Percentiles rank a stretch among this genome's conserved stretches.
Evolutionary conservation across 1,284 basidiomycete species (phyloP).

Genomic region (Melampsora abietis-canadensis): DNA sequence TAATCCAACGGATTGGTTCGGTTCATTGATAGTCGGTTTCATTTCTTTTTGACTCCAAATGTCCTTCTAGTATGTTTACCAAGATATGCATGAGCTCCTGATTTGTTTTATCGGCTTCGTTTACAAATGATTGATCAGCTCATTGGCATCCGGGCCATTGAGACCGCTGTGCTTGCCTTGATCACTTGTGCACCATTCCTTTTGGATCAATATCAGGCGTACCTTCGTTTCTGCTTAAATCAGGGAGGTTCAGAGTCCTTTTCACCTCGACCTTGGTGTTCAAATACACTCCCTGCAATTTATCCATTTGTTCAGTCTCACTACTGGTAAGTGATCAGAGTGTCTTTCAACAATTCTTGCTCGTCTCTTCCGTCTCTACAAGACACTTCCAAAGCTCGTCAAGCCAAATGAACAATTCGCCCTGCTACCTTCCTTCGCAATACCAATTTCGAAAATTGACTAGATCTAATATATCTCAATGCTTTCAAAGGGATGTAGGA

Average conservation of each 20-base stretch:
- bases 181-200: conserved; percentile 20
- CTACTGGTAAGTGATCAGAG: conserved; percentile 18
- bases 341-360: neutral
- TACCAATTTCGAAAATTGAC: no score
- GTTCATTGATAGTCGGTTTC: no score
- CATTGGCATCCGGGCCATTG: neutral
- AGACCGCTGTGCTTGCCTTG: neutral
- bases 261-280: conserved; percentile 27
- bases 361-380: neutral
- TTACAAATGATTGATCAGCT: neutral
- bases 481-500: conserved; percentile 15
- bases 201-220: conserved; percentile 16
- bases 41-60: no score
- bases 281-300: conserved; percentile 15
- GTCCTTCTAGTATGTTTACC: no score
- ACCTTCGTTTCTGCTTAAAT: conserved; percentile 12
- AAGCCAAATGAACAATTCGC: no score
- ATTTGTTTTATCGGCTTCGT: neutral
- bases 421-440: no score
- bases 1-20: no score
- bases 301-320: conserved; percentile 34
- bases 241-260: no score
- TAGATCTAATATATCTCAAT: neutral
- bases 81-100: no score
- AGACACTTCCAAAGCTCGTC: neutral